Evolutionary conservation across 306 rosid species (phyloP).

Genomic region (Crataegus laevigata): DNA sequence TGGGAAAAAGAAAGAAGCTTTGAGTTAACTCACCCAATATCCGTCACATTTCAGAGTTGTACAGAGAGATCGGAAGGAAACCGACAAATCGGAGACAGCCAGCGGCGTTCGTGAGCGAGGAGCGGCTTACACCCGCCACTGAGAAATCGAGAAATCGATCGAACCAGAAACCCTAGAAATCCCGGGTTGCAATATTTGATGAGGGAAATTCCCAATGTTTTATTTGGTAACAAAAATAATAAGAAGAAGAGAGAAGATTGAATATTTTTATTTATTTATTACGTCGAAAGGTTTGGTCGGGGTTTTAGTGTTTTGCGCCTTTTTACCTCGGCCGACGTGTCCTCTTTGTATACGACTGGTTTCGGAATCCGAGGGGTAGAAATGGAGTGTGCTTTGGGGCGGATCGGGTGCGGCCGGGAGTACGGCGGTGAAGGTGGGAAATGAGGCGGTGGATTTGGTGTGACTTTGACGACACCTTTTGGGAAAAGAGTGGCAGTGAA

Average conservation of each 20-base stretch:
- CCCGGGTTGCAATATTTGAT: constrained; percentile 25
- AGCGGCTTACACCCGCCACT: constrained; percentile 3
- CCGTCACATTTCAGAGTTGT: constrained; percentile 16
- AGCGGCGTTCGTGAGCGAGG: background rate
- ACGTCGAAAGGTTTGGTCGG: background rate
- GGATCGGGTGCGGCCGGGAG: background rate
- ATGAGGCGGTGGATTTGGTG: background rate
- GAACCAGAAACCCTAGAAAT: constrained; percentile 58
- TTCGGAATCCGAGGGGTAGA: background rate
- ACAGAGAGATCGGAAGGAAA: background rate
- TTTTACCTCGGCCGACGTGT: constrained; percentile 17
- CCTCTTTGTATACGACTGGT: background rate
- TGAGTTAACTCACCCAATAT: constrained; percentile 16
- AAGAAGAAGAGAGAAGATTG: background rate
- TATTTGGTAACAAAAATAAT: background rate
- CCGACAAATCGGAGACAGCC: background rate
- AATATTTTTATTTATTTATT: background rate
- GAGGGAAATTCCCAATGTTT: constrained; percentile 21
- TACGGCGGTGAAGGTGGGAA: background rate
- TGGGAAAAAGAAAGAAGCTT: constrained; percentile 24
- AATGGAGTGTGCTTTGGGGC: background rate
- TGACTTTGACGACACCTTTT: background rate
- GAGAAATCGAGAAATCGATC: constrained; percentile 10
- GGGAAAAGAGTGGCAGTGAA: background rate
- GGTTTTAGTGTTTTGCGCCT: constrained; percentile 4